Evolutionary conservation across 208 protist genomes (phyloP), one percentile per base, ranked within the genome.

Genomic region (Trypanosomatidae sp.): DNA sequence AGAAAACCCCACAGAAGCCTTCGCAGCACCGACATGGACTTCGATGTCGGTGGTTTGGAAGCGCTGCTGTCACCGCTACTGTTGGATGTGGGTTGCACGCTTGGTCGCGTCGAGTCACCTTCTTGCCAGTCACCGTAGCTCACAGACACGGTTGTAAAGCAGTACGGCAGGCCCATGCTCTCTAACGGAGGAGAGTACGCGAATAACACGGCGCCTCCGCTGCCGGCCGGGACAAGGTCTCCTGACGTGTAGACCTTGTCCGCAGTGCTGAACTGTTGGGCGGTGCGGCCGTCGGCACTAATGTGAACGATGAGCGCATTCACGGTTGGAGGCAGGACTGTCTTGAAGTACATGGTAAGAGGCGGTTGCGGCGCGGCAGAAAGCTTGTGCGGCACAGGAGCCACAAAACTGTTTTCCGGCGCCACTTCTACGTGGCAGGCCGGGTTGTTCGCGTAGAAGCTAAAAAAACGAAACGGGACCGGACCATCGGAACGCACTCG

Each of bases 401-500:
- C 82, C 12, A 85, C 13, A 70, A 96, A 94, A 8, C 56, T 69
- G 67, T 85, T 91, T 36, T 50, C 39, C 7, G 88, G 77, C 7
- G 83, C 81, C 39, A 95, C 81, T 2, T 75, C 69, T 47, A 97
- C 82, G 60, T 85, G 81, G 74, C 92, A 97, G 22, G 73, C 59
- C n/a, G 85, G 84, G n/a, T 25, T 60, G 77, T 91, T 95, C 3
- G 92, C 87, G 44, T 91, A 78, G 43, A 90, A 91, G 73, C 86
- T 91, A 62, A 88, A 91, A 64, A 97, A 87, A 55, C 84, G 82
- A 73, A 97, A 97, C 6, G 92, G 90, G 0, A 88, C 84, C 7
- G 92, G 86, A 7, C 80, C 87, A 46, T 91, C 89, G 5, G 44
- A 12, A 15, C 83, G 74, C 33, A 88, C 72, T 22, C 85, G 83